Conservation (phyloP, 768 basidiomycete genomes). For the Boletus edulis region DNA sequence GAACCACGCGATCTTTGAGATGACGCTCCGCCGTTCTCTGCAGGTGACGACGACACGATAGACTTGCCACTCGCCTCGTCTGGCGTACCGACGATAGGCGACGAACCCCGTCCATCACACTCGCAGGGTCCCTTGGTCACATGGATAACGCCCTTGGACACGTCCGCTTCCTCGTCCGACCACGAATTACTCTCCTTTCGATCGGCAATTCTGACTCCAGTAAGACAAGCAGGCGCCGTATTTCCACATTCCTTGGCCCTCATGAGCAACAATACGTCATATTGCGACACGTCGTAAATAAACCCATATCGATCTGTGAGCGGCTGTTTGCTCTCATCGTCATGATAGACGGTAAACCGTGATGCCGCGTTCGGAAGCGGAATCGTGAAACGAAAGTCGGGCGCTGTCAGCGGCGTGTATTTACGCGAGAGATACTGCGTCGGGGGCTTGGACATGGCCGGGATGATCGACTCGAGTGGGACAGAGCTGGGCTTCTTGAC, state of each 20-base stretch:
- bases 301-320: constrained; percentile 89
- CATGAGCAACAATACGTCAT: constrained; percentile 74
- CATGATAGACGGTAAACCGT: constrained; percentile 49
- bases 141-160: constrained; percentile 30
- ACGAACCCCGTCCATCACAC: constrained; percentile 35
- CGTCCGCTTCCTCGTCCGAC: constrained; percentile 61
- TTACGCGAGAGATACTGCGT: constrained; percentile 78
- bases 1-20: constrained; percentile 29
- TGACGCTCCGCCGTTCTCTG: constrained; percentile 27
- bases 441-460: constrained; percentile 74
- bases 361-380: constrained; percentile 57
- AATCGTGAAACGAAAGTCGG: constrained; percentile 72
- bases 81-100: constrained; percentile 1
- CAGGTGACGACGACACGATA: constrained; percentile 10
- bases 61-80: constrained; percentile 12
- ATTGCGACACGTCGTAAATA: constrained; percentile 81
- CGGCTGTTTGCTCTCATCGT: constrained; percentile 52
- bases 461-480: constrained; percentile 81
- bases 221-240: constrained; percentile 80
- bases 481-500: constrained; percentile 43
- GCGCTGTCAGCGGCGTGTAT: constrained; percentile 70
- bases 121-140: constrained; percentile 42
- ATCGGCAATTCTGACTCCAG: constrained; percentile 86
- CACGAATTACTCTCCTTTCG: constrained; percentile 76
- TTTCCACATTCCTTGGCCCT: constrained; percentile 70